Evolutionary conservation across 805 yeast genomes (phyloP), one percentile per base, ranked within the genome.

Genomic region (Barnettozyma wickerhamii): DNA sequence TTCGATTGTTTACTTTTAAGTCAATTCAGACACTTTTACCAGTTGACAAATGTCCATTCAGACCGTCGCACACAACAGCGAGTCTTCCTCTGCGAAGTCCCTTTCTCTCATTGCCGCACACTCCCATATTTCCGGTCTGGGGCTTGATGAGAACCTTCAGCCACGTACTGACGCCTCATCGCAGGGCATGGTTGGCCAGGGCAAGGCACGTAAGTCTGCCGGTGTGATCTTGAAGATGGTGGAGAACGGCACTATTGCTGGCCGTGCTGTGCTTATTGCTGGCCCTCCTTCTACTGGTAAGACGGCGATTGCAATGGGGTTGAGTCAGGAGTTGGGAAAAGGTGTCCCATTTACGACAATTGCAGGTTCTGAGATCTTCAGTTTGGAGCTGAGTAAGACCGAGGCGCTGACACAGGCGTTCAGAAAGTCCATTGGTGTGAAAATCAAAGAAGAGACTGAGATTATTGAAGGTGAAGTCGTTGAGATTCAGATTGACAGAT

Each of bases 221-320:
- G 99, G 96, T 43, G 82, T 93, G 31, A 82, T 93, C 39, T 75
- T 91, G 52, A 90, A 86, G 66, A 83, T 93, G 88, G 88, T 93
- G 46, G 89, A 87, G 59, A 89, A 85, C 26, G 96, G 96, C 38
- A 80, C 86, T 50, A 91, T 93, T 64, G 96, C 98, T 18, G 99
- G 99, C 20, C 78, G 97, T 51, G 97, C 98, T 2, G 93, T 90
- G 17, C 67, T 93, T 48, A 74, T 93, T 46, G 98, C 99, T 0
- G 99, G 99, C 30, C 98, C 98, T 10, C 99, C 99, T 21, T 87
- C 96, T 12, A 93, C 99, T 0, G 99, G 99, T 64, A 93, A 93
- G 64, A 93, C 99, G 4, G 99, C 99, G 29, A 77, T 93, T 54
- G 99, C 99, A 12, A 84, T 89, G 84, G 99, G 97, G 14, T 71